Conservation (phyloP, 352 stramenopile species). For the Peronospora destructor region DNA sequence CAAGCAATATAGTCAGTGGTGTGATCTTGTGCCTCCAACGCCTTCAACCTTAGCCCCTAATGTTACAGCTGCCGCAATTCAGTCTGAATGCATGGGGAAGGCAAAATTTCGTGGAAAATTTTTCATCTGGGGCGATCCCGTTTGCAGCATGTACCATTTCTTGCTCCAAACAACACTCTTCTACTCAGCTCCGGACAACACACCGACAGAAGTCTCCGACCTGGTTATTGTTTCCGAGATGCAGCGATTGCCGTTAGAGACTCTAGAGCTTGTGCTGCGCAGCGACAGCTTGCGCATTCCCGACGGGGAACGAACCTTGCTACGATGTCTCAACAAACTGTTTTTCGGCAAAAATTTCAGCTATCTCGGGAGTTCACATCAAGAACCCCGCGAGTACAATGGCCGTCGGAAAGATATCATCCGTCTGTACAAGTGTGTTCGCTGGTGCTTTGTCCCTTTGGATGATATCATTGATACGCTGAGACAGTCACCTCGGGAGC, state of each 20-base stretch:
- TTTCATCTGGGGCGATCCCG: constrained; percentile 48
- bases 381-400: constrained; percentile 21
- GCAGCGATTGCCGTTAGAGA: constrained; percentile 48
- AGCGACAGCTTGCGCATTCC: constrained; percentile 58
- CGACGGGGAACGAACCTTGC: constrained; percentile 44
- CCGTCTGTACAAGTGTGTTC: constrained; percentile 50
- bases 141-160: constrained; percentile 70
- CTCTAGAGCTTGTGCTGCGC: constrained; percentile 46
- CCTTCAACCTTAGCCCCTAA: constrained; percentile 15
- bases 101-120: constrained; percentile 25
- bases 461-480: constrained; percentile 52
- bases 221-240: constrained; percentile 34
- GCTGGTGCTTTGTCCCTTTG: constrained; percentile 56
- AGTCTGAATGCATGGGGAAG: constrained; percentile 16
- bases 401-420: constrained; percentile 36
- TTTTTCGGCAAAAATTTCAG: constrained; percentile 31
- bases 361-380: constrained; percentile 7
- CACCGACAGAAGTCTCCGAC: constrained; percentile 23
- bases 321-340: constrained; percentile 36
- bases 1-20: constrained; percentile 29
- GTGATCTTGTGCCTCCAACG: constrained; percentile 17
- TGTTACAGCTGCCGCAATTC: constrained; percentile 7
- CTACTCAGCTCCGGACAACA: constrained; percentile 32
- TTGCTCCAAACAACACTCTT: constrained; percentile 58
- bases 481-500: constrained; percentile 31